Base-by-base conservation (phyloP, 495 filamentous ascomycete genomes). In the Tuber microsphaerosporum region DNA sequence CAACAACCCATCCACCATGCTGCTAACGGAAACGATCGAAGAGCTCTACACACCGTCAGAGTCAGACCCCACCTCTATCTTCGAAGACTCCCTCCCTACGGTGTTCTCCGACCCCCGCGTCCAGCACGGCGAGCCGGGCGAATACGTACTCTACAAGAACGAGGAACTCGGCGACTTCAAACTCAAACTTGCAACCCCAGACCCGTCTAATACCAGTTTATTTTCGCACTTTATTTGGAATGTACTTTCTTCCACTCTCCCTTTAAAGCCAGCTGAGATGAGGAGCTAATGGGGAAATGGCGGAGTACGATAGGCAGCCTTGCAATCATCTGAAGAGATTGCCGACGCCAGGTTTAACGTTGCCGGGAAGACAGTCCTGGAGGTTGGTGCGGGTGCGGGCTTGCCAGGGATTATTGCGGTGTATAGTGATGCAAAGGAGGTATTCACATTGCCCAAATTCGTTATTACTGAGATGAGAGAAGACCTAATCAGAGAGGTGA, bases 171-270 rank as follows among this genome's bases (percentile, higher is more conserved):
- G 85, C 14, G 79, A 84, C 44, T 71, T 87, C 69, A 82, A 86
- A 68, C 84, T 92, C 70, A 78, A 80, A 5, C 86, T 90, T 17
- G 86, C 88, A 1, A 86, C 91, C 77, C 88, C 89, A 1, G 82
- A 86, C 34, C 85, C 83, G 1, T 88, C 91, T 42, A 85, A 87
- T 56, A 88, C 88, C 22, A 85, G 84, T 61, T 87, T 95, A 51
- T 97, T 94, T 83, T 90, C 90, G 46, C 94, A 97, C 83, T 92
- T 92, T 83, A 84, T 97, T 9, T 97, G 94, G 94, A 96, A 94
- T 82, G 80, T 75, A 74, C 56, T 71, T 71, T 20, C 48, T n/a
- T n/a, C 20, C 48, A 12, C 39, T n/a, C 16, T 34, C 43, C 20
- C 20, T n/a, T 71, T 12, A 9, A 2, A 71, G 70, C 31, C 2